Conservation (phyloP, 306 rosid species). For the Malus sieversii region DNA sequence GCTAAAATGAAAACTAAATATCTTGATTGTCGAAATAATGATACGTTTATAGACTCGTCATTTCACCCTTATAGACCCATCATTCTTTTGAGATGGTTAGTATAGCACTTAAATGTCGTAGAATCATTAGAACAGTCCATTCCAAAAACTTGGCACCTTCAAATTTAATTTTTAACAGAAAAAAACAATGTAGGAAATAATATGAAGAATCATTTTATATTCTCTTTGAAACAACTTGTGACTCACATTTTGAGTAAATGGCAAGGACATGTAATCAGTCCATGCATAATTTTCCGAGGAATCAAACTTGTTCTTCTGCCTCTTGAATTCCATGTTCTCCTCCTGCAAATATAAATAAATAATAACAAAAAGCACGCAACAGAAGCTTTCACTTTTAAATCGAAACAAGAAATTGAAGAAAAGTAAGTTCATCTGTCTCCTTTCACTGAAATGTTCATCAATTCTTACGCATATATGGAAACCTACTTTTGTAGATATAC, state of each 20-base stretch:
- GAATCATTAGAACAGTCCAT: too few species aligned
- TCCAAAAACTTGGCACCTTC: too few species aligned
- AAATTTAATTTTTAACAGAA: not conserved
- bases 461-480: conserved; percentile 2
- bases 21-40: not conserved
- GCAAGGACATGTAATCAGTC: conserved; percentile 80
- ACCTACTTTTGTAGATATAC: conserved; percentile 1
- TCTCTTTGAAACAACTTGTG: conserved; percentile 1
- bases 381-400: not conserved
- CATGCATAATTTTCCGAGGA: conserved; percentile 38
- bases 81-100: not conserved
- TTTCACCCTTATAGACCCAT: not conserved
- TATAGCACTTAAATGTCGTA: not conserved
- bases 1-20: not conserved
- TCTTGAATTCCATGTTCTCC: conserved; percentile 85
- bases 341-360: conserved; percentile 34
- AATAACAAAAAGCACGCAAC: not conserved
- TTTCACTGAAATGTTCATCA: not conserved
- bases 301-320: conserved; percentile 27
- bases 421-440: not conserved
- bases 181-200: not conserved
- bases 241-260: conserved; percentile 83
- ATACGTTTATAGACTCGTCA: not conserved
- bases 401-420: not conserved
- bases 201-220: not conserved